Conservation (phyloP, 1,284 basidiomycete genomes). For the Irpex sp. region DNA sequence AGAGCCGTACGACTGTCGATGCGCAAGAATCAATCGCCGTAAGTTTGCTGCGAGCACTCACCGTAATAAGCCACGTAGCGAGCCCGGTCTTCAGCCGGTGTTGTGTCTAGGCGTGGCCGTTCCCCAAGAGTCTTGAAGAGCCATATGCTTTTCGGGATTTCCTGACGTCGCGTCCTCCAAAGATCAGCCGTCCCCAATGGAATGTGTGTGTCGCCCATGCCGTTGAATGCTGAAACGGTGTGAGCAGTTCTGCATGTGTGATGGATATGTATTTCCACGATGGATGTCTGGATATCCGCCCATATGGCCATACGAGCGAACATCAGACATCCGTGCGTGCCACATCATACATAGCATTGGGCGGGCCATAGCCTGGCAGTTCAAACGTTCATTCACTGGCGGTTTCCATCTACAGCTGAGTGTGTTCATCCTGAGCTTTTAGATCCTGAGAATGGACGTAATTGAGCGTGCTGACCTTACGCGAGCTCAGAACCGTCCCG, state of each 20-base stretch:
- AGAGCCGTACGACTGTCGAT: not conserved
- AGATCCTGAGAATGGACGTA: too few relatives aligned
- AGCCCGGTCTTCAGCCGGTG: not conserved
- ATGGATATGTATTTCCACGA: not conserved
- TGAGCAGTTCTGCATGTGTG: not conserved
- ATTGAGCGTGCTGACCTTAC: too few relatives aligned
- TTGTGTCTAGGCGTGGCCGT: not conserved
- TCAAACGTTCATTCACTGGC: too few relatives aligned
- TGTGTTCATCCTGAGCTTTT: too few relatives aligned
- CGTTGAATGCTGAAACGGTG: not conserved
- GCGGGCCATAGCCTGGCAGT: too few relatives aligned
- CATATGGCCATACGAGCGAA: not conserved
- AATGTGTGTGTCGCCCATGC: not conserved
- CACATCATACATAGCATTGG: not conserved
- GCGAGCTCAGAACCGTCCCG: too few relatives aligned
- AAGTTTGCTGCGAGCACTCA: not conserved
- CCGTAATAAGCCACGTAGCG: too few relatives aligned
- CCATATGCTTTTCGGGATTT: not conserved
- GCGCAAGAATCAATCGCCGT: not conserved
- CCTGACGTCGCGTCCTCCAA: not conserved
- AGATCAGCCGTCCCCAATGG: not conserved
- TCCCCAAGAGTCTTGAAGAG: not conserved
- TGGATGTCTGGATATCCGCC: not conserved
- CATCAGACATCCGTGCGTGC: not conserved
- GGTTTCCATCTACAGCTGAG: too few relatives aligned